Evolutionary conservation across 345 rosid species (phyloP).

Genomic region (Salix brachista): DNA sequence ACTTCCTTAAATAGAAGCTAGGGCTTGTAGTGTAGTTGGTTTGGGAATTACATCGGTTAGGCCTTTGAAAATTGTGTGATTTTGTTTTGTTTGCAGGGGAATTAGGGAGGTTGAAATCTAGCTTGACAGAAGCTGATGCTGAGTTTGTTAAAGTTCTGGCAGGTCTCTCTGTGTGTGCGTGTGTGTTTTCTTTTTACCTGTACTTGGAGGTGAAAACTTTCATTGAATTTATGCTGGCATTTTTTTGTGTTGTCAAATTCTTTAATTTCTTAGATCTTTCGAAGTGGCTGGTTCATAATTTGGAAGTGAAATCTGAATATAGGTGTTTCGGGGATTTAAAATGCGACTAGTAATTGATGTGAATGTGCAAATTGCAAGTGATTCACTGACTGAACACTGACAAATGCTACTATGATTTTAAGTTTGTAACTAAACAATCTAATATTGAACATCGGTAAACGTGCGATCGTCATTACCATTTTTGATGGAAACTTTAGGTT

Average conservation of each 20-base stretch:
- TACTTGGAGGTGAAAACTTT: not conserved
- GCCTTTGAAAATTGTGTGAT: not conserved
- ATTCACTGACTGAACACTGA: not conserved
- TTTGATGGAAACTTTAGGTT: not conserved
- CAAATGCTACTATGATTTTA: not conserved
- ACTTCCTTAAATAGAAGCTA: not conserved
- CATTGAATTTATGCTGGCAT: not conserved
- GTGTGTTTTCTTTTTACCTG: not conserved
- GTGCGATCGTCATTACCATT: not conserved
- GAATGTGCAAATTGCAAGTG: not conserved
- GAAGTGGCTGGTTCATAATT: not conserved
- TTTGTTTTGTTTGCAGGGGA: constrained; percentile 35
- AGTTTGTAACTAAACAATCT: not conserved
- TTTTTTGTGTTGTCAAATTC: not conserved
- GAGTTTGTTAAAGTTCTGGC: constrained; percentile 70
- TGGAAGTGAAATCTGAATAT: not conserved
- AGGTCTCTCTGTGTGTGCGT: constrained; percentile 33
- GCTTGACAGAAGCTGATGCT: constrained; percentile 74
- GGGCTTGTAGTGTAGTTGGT: not conserved
- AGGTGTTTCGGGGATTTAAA: not conserved
- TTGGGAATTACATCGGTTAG: not conserved
- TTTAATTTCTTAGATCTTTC: not conserved
- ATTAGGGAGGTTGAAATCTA: constrained; percentile 46
- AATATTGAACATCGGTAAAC: not conserved
- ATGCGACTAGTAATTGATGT: not conserved